These are phyloP conservation scores for Beauveria caledonica DNA, from an alignment of 2,329 filamentous ascomycete genomes.

Conservation along the genomic window DNA sequence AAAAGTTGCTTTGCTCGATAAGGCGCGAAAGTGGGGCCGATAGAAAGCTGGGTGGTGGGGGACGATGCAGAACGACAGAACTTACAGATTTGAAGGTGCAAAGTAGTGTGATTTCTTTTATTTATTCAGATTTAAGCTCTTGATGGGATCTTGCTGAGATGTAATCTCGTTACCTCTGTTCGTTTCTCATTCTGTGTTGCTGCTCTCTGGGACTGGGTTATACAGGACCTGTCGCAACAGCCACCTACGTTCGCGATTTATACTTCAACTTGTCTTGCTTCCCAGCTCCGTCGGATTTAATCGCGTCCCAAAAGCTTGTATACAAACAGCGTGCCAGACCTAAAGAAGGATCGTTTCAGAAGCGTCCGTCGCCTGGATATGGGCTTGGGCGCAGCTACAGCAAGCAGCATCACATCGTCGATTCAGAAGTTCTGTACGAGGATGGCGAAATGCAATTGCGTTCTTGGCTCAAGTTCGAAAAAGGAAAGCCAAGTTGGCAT, in stretches of 20 bases:
- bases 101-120: not conserved
- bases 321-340: not conserved
- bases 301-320: not conserved
- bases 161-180: too few species aligned
- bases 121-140: not conserved
- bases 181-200: not conserved
- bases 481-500: too few species aligned
- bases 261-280: too few species aligned
- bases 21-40: slow-evolving; percentile 10
- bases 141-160: too few species aligned
- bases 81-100: not conserved
- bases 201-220: not conserved
- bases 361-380: too few species aligned
- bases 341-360: too few species aligned
- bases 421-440: too few species aligned
- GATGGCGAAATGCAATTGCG: too few species aligned
- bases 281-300: not conserved
- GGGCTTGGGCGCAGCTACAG: too few species aligned
- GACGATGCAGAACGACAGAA: slow-evolving; percentile 4
- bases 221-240: not conserved
- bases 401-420: too few species aligned
- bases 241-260: not conserved
- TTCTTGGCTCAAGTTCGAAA: too few species aligned
- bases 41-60: slow-evolving; percentile 10
- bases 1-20: slow-evolving; percentile 10